phyloP scores from a whole-genome alignment of 2,329 filamentous ascomycete genomes.

The Fusarium sp. region DNA sequence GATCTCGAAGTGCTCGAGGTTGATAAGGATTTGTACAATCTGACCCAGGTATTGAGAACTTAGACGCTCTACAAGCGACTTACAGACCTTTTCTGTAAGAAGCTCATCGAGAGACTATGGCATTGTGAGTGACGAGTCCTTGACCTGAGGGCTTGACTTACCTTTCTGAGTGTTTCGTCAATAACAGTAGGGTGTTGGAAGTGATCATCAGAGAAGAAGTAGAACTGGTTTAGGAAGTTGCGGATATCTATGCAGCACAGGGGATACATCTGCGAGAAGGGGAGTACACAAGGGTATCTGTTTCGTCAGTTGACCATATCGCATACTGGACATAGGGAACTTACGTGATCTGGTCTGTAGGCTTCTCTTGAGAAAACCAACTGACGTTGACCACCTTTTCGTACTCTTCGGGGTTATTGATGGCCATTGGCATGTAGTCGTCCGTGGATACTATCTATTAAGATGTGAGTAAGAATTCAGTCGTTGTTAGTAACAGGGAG shows the following conservation, averaged over 20 bases:
- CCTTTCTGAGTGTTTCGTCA: constrained; percentile 87
- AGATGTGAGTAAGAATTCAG: constrained; percentile 12
- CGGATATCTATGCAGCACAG: constrained; percentile 98
- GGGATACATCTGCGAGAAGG: constrained; percentile 99
- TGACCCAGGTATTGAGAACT: constrained; percentile 95
- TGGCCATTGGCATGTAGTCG: constrained; percentile 99
- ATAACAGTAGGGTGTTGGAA: constrained; percentile 92
- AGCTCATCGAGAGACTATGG: constrained; percentile 90
- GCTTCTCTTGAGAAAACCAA: constrained; percentile 91
- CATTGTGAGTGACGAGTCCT: background rate
- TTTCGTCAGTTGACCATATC: constrained; percentile 16
- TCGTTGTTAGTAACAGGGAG: background rate
- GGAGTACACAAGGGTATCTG: constrained; percentile 93
- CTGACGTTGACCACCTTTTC: constrained; percentile 96
- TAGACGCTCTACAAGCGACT: constrained; percentile 86
- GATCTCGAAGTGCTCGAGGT: constrained; percentile 95
- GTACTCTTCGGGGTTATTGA: constrained; percentile 89
- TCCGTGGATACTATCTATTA: constrained; percentile 82
- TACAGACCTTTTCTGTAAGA: constrained; percentile 92
- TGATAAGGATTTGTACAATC: constrained; percentile 98
- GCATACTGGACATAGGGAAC: constrained; percentile 46
- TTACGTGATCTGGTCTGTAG: constrained; percentile 79
- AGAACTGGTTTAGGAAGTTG: constrained; percentile 98
- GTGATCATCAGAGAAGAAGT: constrained; percentile 96
- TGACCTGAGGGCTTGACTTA: constrained; percentile 47